Conservation (phyloP, 192 early-diverging fungal species). For the Linnemannia elongata region DNA sequence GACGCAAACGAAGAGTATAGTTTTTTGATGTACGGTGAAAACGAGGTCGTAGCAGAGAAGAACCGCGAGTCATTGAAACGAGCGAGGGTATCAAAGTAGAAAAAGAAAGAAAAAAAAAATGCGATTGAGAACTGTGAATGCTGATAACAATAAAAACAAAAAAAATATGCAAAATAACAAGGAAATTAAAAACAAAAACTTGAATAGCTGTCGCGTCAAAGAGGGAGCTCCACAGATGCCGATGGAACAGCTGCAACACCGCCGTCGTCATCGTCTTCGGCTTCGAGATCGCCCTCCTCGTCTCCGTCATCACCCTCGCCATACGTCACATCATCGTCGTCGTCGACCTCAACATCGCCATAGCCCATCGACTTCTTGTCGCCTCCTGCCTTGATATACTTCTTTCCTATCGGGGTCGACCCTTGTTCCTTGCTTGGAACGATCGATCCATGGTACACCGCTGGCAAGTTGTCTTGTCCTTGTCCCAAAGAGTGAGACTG, state of each 20-base stretch:
- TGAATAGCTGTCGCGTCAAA: slow-evolving; percentile 14
- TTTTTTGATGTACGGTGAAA: background rate
- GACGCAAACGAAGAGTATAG: background rate
- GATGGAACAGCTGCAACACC: slow-evolving; percentile 47
- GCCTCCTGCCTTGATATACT: background rate
- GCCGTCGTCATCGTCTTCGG: slow-evolving; percentile 44
- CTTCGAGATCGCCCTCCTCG: slow-evolving; percentile 33
- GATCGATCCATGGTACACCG: background rate
- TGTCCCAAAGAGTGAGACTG: slow-evolving; percentile 2
- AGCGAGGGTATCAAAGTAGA: slow-evolving; percentile 4
- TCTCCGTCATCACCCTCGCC: slow-evolving; percentile 44
- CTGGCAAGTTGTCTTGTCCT: background rate
- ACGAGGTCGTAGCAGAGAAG: background rate
- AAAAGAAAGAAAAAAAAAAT: slow-evolving; percentile 11
- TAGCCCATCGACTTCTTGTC: slow-evolving; percentile 22
- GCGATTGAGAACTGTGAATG: background rate
- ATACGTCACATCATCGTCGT: slow-evolving; percentile 55
- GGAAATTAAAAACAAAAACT: slow-evolving; percentile 11
- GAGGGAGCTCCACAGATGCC: slow-evolving; percentile 35
- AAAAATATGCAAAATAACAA: slow-evolving; percentile 18
- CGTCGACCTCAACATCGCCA: slow-evolving; percentile 51
- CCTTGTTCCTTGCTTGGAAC: slow-evolving; percentile 1
- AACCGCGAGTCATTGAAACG: slow-evolving; percentile 4
- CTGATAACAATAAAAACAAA: slow-evolving; percentile 19
- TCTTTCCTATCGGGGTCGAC: background rate